Evolutionary conservation across 306 rosid genomes (phyloP).

Genomic region (Hippophae rhamnoides): DNA sequence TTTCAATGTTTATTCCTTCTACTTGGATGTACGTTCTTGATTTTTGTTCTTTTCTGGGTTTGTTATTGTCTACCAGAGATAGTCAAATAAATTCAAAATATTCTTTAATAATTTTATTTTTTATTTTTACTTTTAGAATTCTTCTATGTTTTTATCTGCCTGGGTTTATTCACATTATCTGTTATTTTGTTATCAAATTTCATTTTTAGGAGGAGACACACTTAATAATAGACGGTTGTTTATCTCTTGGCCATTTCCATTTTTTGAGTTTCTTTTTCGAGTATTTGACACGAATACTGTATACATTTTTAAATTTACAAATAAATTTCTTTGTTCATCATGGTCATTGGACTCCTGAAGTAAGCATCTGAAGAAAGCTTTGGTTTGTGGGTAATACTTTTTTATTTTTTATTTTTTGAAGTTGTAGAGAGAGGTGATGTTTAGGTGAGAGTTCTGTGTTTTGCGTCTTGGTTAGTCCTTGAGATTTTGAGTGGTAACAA

Average conservation of each 20-base stretch:
- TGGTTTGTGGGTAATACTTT: constrained; percentile 14
- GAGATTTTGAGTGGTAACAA: constrained; percentile 16
- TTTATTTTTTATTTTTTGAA: constrained; percentile 11
- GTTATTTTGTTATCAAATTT: constrained; percentile 19
- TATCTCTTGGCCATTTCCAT: constrained; percentile 54
- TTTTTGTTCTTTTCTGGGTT: constrained; percentile 59
- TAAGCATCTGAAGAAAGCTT: constrained; percentile 24
- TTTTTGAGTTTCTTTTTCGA: constrained; percentile 24
- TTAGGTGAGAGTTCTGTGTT: constrained; percentile 13
- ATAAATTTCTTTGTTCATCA: constrained; percentile 14
- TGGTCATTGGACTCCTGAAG: constrained; percentile 33
- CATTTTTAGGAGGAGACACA: constrained; percentile 39
- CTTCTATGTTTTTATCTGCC: constrained; percentile 31
- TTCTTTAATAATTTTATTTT: constrained; percentile 17
- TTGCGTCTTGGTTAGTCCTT: constrained; percentile 14
- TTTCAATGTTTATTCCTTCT: constrained; percentile 75
- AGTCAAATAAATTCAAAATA: constrained; percentile 24
- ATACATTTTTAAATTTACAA: not conserved
- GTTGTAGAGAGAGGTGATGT: constrained; percentile 20
- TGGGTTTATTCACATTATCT: constrained; percentile 32
- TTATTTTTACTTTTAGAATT: constrained; percentile 7
- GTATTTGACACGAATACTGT: constrained; percentile 4
- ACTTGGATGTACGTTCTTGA: constrained; percentile 49
- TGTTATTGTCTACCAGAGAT: constrained; percentile 29
- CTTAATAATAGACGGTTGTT: constrained; percentile 31